Base-by-base conservation (phyloP, 2,329 filamentous ascomycete genomes). In the Chaetothyriales sp. region DNA sequence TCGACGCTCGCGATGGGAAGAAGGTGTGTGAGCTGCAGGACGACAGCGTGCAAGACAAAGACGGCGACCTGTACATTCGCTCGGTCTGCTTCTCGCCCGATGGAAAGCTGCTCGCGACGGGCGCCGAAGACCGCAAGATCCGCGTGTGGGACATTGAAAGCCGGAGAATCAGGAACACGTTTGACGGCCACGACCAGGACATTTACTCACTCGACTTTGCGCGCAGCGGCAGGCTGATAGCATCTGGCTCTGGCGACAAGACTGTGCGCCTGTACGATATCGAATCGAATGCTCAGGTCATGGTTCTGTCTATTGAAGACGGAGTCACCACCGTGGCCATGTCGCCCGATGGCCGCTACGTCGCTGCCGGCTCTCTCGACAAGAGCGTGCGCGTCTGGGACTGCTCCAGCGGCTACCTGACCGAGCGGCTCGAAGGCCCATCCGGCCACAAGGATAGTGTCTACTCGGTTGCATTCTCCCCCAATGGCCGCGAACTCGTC, bases 351-450 rank as follows among this genome's bases (percentile, higher is more conserved):
- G 90, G 87, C 51, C 86, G 90, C 61, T 93, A 84, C 62, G 89
- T 98, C 28, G 92, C 92, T 5, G 92, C 92, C 43, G 92, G 92
- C 46, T 95, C 88, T 44, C 77, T 98, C 44, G 90, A 96, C 66
- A 95, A 95, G 82, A 95, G 89, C 64, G 92, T 98, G 19, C 83
- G 90, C 45, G 90, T 98, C 26, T 98, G 90, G 90, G 90, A 96
- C 65, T 87, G 89, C 42, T 79, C 81, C 57, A 84, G 79, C 53
- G 90, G 89, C 49, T 87, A 84, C 64, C 78, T 95, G 12, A 80
- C 95, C 49, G 90, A 95, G 70, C 83, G 90, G 39, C 80, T 96
- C 10, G 90, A 98, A 66, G 90, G 88, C 18, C 83, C 87, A 4
- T 86, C 93, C 57, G 92, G 92, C 10, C 92, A 96, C 73, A 94